Evolutionary conservation across 164 flowering plant species (phyloP).

Genomic region (grape (Vitis vinifera)): ASM3070453v1 NC_081807.1:546501-547000

Average conservation of each 20-base stretch:
- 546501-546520: too few species aligned
- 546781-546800: conserved; percentile 55
- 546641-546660: neutral
- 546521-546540: too few species aligned
- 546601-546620: neutral
- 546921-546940: conserved; percentile 64
- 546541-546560: too few species aligned
- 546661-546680: neutral
- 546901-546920: conserved; percentile 93
- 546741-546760: conserved; percentile 77
- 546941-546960: neutral
- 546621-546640: neutral
- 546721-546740: conserved; percentile 77
- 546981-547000: neutral
- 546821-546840: neutral
- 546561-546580: too few species aligned
- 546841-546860: neutral
- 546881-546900: conserved; percentile 91
- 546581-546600: too few species aligned
- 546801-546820: conserved; percentile 2
- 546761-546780: conserved; percentile 83
- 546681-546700: neutral
- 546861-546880: conserved; percentile 83
- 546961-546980: neutral
- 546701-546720: neutral